Conservation (phyloP, 768 basidiomycete species). For the Grammothele lineata region DNA sequence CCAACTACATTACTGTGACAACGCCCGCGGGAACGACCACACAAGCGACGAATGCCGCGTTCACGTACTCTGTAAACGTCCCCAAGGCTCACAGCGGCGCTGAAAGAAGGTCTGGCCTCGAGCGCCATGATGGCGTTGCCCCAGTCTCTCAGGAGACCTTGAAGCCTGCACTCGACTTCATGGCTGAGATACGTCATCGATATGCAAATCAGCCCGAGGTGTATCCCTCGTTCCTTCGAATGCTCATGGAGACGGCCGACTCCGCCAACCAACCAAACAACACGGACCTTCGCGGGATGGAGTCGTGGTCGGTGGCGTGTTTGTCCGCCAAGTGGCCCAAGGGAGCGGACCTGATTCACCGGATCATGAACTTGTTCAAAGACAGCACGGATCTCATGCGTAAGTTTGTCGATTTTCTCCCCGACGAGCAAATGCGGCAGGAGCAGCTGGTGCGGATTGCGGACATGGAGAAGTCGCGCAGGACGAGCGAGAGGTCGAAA, state of each 20-base stretch:
- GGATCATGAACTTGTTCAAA: slow-evolving; percentile 67
- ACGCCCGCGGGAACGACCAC: slow-evolving; percentile 62
- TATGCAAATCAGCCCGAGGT: slow-evolving; percentile 78
- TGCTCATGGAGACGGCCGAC: slow-evolving; percentile 61
- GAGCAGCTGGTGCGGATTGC: slow-evolving; percentile 21
- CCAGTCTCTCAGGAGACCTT: slow-evolving; percentile 29
- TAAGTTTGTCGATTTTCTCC: slow-evolving; percentile 75
- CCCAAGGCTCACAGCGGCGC: too few relatives aligned
- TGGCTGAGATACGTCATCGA: slow-evolving; percentile 94
- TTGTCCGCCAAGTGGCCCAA: slow-evolving; percentile 22
- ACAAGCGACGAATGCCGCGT: slow-evolving; percentile 23
- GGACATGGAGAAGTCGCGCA: slow-evolving; percentile 20
- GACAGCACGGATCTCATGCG: slow-evolving; percentile 70
- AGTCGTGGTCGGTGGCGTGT: slow-evolving; percentile 14
- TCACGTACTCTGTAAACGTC: slow-evolving; percentile 6
- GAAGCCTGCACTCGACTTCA: slow-evolving; percentile 87
- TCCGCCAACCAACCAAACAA: slow-evolving; percentile 25
- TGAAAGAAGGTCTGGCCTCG: not conserved
- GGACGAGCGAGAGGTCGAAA: slow-evolving; percentile 36
- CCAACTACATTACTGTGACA: slow-evolving; percentile 69
- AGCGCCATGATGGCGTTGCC: not conserved
- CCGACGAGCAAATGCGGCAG: slow-evolving; percentile 30
- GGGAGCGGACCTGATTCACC: slow-evolving; percentile 59
- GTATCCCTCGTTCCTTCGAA: slow-evolving; percentile 74
- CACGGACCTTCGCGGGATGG: slow-evolving; percentile 39